phyloP scores from a whole-genome alignment of 2,329 filamentous ascomycete genomes.

The Ophiostoma triangulosporum region DNA sequence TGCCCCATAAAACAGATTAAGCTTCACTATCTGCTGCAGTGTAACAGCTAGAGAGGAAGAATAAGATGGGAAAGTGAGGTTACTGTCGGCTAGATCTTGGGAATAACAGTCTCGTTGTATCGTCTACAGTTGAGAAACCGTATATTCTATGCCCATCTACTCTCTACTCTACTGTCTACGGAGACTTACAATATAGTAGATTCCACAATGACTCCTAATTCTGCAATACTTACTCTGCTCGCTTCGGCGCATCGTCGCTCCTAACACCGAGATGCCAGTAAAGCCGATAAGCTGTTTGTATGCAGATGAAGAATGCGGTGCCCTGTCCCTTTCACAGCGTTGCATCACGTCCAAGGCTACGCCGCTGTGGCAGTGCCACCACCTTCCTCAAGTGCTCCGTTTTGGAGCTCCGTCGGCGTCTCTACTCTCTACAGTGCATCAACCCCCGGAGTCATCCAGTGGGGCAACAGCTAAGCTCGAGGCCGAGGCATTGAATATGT shows the following conservation, averaged over 20 bases:
- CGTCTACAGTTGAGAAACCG: not conserved
- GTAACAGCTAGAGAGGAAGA: too few species aligned
- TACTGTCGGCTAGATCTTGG: not conserved
- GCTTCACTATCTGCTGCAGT: not conserved
- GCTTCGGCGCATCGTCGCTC: conserved; percentile 6
- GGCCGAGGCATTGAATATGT: too few species aligned
- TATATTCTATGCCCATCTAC: not conserved
- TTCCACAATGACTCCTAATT: too few species aligned
- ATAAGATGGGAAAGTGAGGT: not conserved
- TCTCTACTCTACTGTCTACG: too few species aligned
- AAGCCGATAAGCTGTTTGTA: too few species aligned
- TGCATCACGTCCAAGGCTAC: not conserved
- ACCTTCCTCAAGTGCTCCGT: too few species aligned
- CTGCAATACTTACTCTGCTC: not conserved
- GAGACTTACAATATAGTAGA: too few species aligned
- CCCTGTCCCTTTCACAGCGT: not conserved
- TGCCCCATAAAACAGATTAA: conserved; percentile 1
- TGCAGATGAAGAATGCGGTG: not conserved
- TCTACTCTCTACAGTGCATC: too few species aligned
- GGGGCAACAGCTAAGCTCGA: too few species aligned
- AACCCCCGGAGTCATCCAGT: too few species aligned
- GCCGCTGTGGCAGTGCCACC: not conserved
- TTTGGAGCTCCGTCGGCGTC: too few species aligned
- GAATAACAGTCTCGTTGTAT: not conserved
- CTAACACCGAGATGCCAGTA: conserved; percentile 6